These are phyloP conservation scores for Leptographium lundbergii DNA, from an alignment of 2,329 filamentous ascomycete genomes.

Conservation along the genomic window DNA sequence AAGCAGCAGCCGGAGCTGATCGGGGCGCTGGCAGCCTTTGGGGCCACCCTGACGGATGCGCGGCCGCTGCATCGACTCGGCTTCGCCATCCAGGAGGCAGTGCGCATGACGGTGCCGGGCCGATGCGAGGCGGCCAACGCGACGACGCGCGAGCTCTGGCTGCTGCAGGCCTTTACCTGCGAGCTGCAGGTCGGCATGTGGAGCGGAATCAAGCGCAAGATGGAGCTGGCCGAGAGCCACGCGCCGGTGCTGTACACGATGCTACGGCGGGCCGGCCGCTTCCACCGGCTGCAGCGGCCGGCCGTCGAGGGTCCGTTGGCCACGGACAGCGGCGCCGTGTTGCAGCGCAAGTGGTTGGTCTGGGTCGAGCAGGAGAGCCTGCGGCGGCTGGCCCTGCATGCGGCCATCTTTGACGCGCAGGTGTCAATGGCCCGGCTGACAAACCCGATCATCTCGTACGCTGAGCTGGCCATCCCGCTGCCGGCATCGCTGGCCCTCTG, in stretches of 20 bases:
- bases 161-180: slow-evolving; percentile 36
- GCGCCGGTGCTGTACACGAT: slow-evolving; percentile 12
- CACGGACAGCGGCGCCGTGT: not conserved
- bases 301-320: not conserved
- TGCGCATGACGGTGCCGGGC: slow-evolving; percentile 24
- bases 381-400: slow-evolving; percentile 46
- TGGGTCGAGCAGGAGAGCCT: slow-evolving; percentile 8
- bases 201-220: slow-evolving; percentile 42
- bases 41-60: slow-evolving; percentile 44
- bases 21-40: slow-evolving; percentile 45
- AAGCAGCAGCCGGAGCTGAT: slow-evolving; percentile 45
- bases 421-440: slow-evolving; percentile 54
- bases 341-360: slow-evolving; percentile 7
- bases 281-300: not conserved
- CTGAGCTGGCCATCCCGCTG: slow-evolving; percentile 53
- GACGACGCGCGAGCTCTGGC: slow-evolving; percentile 26
- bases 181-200: slow-evolving; percentile 38
- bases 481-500: slow-evolving; percentile 51
- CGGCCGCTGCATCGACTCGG: slow-evolving; percentile 45
- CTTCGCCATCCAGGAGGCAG: slow-evolving; percentile 38
- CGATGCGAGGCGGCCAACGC: slow-evolving; percentile 36
- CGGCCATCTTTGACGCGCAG: slow-evolving; percentile 53
- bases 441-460: slow-evolving; percentile 54
- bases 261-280: slow-evolving; percentile 7
- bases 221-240: slow-evolving; percentile 42